These are phyloP conservation scores for Phialophora expanda DNA, from an alignment of 2,329 filamentous ascomycete species.

Conservation along the genomic window DNA sequence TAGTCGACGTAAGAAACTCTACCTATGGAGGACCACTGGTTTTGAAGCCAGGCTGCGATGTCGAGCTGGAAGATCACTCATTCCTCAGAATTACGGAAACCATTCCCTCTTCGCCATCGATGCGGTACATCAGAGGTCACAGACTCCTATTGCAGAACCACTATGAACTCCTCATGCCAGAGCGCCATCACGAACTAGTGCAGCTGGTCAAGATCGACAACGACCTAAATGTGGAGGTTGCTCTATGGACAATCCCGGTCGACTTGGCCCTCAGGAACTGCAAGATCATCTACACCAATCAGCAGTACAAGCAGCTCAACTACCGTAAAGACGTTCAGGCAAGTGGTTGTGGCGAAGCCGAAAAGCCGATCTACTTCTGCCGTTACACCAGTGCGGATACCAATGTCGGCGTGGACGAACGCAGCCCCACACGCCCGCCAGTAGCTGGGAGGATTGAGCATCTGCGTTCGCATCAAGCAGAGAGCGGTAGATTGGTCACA, in stretches of 20 bases:
- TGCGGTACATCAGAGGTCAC: slow-evolving; percentile 48
- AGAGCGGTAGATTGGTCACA: background rate
- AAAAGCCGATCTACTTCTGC: slow-evolving; percentile 24
- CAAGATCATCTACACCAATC: slow-evolving; percentile 62
- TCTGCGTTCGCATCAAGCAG: slow-evolving; percentile 1
- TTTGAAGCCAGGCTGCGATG: slow-evolving; percentile 14
- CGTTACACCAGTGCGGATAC: background rate
- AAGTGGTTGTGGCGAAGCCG: background rate
- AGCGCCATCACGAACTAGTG: slow-evolving; percentile 53
- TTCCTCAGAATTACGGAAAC: slow-evolving; percentile 53
- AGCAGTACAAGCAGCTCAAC: slow-evolving; percentile 48
- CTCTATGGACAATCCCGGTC: slow-evolving; percentile 43
- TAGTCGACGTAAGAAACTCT: background rate
- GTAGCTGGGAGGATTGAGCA: slow-evolving; percentile 14
- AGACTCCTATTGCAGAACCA: slow-evolving; percentile 45
- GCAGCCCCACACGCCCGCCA: background rate
- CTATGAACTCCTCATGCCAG: slow-evolving; percentile 46
- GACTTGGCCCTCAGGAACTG: slow-evolving; percentile 50
- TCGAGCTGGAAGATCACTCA: slow-evolving; percentile 47
- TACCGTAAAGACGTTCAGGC: slow-evolving; percentile 43
- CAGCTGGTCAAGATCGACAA: slow-evolving; percentile 41
- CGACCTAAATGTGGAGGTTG: background rate
- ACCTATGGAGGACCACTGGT: slow-evolving; percentile 45
- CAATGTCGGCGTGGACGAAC: background rate
- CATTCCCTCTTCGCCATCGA: slow-evolving; percentile 36